phyloP scores from a whole-genome alignment of 202 grass and related monocot species.

The Panicum virgatum region DNA sequence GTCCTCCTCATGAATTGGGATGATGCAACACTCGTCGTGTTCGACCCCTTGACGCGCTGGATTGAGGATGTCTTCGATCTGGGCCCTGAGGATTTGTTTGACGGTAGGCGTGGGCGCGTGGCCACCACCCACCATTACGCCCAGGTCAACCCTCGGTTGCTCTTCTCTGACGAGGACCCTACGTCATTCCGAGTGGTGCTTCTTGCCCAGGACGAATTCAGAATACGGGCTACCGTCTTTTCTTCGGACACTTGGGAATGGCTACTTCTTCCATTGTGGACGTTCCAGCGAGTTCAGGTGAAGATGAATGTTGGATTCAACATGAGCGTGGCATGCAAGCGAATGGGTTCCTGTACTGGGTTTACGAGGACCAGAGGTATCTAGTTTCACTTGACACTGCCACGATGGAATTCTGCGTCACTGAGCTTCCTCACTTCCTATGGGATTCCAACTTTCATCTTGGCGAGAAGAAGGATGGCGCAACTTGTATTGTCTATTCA shows the following conservation, averaged over 20 bases:
- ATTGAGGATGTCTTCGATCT: not conserved
- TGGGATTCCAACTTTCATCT: not conserved
- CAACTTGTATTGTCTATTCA: not conserved
- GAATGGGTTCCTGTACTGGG: constrained; percentile 9
- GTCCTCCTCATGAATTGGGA: not conserved
- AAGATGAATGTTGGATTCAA: not conserved
- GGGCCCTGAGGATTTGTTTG: not conserved
- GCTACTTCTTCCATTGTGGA: not conserved
- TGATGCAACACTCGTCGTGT: not conserved
- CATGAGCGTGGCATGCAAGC: not conserved
- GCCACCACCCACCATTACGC: too few species aligned
- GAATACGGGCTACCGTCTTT: not conserved
- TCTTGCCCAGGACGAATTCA: not conserved
- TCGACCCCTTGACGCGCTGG: not conserved
- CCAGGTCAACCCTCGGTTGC: not conserved
- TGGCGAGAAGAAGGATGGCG: not conserved
- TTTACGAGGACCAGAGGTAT: not conserved
- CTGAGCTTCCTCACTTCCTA: not conserved
- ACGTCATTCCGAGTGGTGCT: not conserved
- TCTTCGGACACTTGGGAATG: not conserved
- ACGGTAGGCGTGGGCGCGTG: not conserved
- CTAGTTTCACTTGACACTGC: constrained; percentile 1
- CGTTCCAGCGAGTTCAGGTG: not conserved
- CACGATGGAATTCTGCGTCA: not conserved
- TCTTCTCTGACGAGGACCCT: not conserved